Evolutionary conservation across 441 rosid genomes (phyloP), one percentile per base, ranked within the genome.

Genomic region (Euphorbia corollata): DNA sequence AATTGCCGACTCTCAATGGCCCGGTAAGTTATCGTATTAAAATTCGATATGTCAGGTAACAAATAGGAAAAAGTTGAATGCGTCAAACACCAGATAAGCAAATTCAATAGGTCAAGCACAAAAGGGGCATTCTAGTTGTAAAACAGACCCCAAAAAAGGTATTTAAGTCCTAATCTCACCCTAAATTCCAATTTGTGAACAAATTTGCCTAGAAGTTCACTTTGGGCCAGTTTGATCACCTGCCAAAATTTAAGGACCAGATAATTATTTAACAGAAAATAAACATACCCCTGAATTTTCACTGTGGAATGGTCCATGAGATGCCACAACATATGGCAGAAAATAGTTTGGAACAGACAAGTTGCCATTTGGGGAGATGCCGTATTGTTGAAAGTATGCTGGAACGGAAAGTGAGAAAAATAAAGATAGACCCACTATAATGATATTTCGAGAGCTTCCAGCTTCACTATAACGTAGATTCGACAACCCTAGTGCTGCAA

Each of bases 391-490:
- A 71, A 93, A 91, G 80, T 93, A 93, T 51, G 99, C 88, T 5
- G 99, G 96, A 65, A 89, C 76, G 8, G 99, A 91, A 34, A 93
- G 90, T n/a, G 96, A 87, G 68, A 89, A 93, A 73, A 90, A 93
- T 74, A 93, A 67, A 53, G 96, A 89, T 56, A 91, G 74, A 65
- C 99, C 99, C 16, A 93, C 95, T 24, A 93, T 89, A 67, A 93
- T 93, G 68, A 93, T 93, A 56, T 93, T 93, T 59, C 99, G 75
- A 0, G 99, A 93, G 82, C 99, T 93, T 75, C 99, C 99, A 38
- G 97, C 99, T 78, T 91, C 99, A 60, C 97, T 93, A 39, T 93
- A 93, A 2, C 99, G 90, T 50, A 93, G 84, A 78, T 93, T 93
- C 19, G 99, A 93, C 73, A 92, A 76, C 62, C 98, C 98, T 70